Conservation (phyloP, 305 asterid genomes). For the Ajuga reptans region DNA sequence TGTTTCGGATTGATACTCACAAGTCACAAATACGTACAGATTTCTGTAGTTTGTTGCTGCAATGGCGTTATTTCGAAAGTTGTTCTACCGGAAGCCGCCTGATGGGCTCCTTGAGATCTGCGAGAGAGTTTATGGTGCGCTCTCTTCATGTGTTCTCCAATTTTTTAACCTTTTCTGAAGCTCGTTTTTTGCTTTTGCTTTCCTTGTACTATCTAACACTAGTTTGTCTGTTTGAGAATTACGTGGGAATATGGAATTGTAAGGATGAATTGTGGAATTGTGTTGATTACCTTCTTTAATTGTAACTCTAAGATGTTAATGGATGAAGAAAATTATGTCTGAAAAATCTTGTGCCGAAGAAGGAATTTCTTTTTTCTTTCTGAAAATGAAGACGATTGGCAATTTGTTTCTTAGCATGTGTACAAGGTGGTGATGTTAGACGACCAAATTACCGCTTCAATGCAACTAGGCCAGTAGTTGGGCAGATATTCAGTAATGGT, state of each 20-base stretch:
- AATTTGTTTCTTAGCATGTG: neutral
- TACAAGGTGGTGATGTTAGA: neutral
- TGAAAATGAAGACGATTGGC: neutral
- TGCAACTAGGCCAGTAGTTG: neutral
- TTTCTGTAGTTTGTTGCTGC: conserved; percentile 14
- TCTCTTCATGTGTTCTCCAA: neutral
- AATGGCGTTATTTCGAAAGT: conserved; percentile 78
- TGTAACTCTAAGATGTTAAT: conserved; percentile 6
- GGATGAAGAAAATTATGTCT: conserved; percentile 9
- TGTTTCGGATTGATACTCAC: neutral
- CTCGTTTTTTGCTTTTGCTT: conserved; percentile 1
- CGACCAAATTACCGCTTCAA: neutral
- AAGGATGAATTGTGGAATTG: conserved; percentile 12
- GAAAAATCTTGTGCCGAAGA: conserved; percentile 3
- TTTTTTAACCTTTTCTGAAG: neutral
- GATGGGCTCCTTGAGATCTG: conserved; percentile 92
- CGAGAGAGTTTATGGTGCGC: conserved; percentile 82
- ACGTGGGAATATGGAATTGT: neutral
- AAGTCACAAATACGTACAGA: neutral
- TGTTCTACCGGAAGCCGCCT: conserved; percentile 87
- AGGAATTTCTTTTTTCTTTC: too few relatives aligned
- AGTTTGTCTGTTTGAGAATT: conserved; percentile 4
- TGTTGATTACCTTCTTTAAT: conserved; percentile 10
- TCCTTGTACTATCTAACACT: conserved; percentile 12
- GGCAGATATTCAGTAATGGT: neutral